Evolutionary conservation across 306 rosid species (phyloP), one percentile per base, ranked within the genome.

Genomic region (Canavalia gladiata): DNA sequence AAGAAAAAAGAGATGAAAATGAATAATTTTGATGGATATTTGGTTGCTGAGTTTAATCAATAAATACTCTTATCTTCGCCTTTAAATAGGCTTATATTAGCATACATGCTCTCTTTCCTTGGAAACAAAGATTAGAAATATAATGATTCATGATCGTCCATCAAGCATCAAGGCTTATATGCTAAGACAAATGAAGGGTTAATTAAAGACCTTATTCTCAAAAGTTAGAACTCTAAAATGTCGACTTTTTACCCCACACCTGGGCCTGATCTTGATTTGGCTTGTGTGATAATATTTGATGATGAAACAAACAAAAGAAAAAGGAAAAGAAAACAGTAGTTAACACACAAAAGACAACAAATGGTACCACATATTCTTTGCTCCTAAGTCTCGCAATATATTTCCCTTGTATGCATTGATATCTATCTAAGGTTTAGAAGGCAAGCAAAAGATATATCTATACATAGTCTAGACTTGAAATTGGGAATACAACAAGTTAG

Each of bases 331-430:
- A 51, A 65, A 68, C 30, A 34, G 58, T 7, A 35, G 1, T 46
- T 72, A 11, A 51, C 54, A 30, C 10, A 47, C 72, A 62, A 66
- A 62, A 72, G 68, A 57, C 50, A 73, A 58, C 1, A 31, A 51
- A 50, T 76, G 85, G 84, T 71, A 43, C 56, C 74, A 72, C 45
- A 47, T 11, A 78, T 18, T 82, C 92, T 92, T 92, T 78, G 84
- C 90, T 86, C 90, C 85, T 50, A 92, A 88, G 97, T 68, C 84
- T 86, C 78, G 86, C 80, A 81, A 88, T 62, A 55, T 54, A 59
- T 74, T 5, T 35, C 82, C 82, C 58, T 45, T 50, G 42, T 37
- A 78, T 70, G 56, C 68, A 49, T 64, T 63, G 13, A 68, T 39
- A 72, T 64, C 75, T 64, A 60, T 70, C 71, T 68, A 29, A 79